These are phyloP conservation scores for Geranium incanum DNA, from an alignment of 441 rosid species.

Conservation along the genomic window DNA sequence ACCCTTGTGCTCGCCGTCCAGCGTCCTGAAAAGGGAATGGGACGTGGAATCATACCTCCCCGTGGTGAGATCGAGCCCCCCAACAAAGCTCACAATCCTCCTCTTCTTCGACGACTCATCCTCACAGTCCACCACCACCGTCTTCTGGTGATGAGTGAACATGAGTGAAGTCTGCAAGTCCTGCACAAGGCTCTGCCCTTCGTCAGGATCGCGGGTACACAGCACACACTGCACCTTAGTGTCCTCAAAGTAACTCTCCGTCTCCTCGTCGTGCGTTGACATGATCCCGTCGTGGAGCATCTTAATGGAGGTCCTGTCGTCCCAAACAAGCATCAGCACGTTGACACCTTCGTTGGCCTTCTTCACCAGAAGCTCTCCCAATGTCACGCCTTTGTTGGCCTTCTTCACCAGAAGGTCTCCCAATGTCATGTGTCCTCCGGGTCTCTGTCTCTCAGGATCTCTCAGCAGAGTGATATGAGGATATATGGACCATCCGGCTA, in stretches of 20 bases:
- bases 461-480: conserved; percentile 27
- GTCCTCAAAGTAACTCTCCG: conserved; percentile 20
- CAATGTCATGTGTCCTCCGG: conserved; percentile 15
- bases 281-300: conserved; percentile 28
- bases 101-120: conserved; percentile 14
- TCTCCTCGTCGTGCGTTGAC: conserved; percentile 38
- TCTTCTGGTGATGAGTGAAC: conserved; percentile 41
- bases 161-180: conserved; percentile 27
- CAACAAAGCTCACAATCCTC: conserved; percentile 30
- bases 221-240: conserved; percentile 27
- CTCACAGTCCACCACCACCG: conserved; percentile 22
- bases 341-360: conserved; percentile 30
- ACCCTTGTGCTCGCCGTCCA: conserved; percentile 18
- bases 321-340: conserved; percentile 35
- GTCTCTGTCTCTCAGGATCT: conserved; percentile 18
- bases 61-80: conserved; percentile 32
- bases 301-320: conserved; percentile 28
- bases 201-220: conserved; percentile 33
- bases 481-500: conserved; percentile 32
- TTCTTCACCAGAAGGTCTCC: conserved; percentile 31
- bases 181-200: conserved; percentile 23
- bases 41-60: conserved; percentile 31
- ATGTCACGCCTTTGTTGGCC: conserved; percentile 19
- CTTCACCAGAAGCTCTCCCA: conserved; percentile 32
- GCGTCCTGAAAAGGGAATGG: conserved; percentile 28